phyloP scores from a whole-genome alignment of 306 rosid genomes.

The Trifolium subterraneum region DNA sequence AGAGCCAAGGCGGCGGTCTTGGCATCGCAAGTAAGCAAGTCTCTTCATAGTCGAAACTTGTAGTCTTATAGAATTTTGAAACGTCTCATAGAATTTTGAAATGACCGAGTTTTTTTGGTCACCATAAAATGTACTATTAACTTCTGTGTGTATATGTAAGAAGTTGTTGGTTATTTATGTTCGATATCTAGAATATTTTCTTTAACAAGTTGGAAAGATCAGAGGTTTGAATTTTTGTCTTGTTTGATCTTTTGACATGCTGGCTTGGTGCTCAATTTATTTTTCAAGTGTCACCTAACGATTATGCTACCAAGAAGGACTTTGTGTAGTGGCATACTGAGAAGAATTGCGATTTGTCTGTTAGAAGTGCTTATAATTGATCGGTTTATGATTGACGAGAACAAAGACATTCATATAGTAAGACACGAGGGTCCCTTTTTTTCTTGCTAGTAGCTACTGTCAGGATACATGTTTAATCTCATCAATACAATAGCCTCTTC shows the following conservation, averaged over 20 bases:
- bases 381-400: neutral
- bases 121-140: constrained; percentile 27
- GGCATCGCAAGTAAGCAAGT: constrained; percentile 78
- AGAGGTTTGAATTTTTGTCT: neutral
- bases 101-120: neutral
- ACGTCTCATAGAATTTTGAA: neutral
- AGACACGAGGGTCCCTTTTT: too few species aligned
- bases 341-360: neutral
- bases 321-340: neutral
- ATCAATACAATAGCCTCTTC: too few species aligned
- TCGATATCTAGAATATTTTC: constrained; percentile 9
- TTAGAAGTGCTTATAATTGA: too few species aligned
- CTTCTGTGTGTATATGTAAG: constrained; percentile 29
- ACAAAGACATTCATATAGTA: neutral
- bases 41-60: constrained; percentile 50
- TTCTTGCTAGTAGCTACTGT: too few species aligned
- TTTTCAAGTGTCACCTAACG: neutral
- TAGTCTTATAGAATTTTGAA: neutral
- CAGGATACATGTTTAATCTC: too few species aligned
- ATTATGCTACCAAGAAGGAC: neutral
- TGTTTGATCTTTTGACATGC: constrained; percentile 22
- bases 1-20: constrained; percentile 76
- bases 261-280: constrained; percentile 7
- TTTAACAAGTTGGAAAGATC: constrained; percentile 12
- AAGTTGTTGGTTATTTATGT: constrained; percentile 15